These are phyloP conservation scores for Pouteria glomerata DNA, from an alignment of 148 eudicot species.

Conservation along the genomic window DNA sequence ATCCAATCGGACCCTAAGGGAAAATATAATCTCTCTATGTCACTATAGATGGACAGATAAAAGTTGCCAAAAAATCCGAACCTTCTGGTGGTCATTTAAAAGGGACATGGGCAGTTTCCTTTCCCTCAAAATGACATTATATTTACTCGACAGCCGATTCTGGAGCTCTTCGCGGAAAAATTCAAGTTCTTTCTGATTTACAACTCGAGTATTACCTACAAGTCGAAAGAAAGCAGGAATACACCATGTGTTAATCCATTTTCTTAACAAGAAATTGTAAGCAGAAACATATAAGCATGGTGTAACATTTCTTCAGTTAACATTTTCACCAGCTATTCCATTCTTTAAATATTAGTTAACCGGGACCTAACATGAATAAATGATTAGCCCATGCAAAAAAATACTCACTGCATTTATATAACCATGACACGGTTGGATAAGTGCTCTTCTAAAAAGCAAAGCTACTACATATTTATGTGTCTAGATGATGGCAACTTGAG, in stretches of 20 bases:
- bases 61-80: constrained; percentile 9
- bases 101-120: constrained; percentile 91
- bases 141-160: constrained; percentile 58
- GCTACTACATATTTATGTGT: neutral
- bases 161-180: constrained; percentile 74
- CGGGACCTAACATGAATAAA: neutral
- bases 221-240: neutral
- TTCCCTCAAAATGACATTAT: constrained; percentile 66
- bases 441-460: neutral
- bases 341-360: neutral
- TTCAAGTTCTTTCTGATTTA: constrained; percentile 71
- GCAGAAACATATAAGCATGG: neutral
- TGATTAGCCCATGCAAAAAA: neutral
- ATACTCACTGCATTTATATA: neutral
- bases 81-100: constrained; percentile 80
- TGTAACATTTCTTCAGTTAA: neutral
- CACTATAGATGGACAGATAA: too few species aligned
- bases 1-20: too few species aligned
- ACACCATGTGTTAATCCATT: too few species aligned
- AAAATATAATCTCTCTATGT: too few species aligned
- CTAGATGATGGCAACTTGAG: neutral
- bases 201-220: constrained; percentile 73
- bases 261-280: neutral
- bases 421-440: neutral
- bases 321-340: neutral